These are phyloP conservation scores for Zanthoxylum bungeanum DNA, from an alignment of 345 rosid genomes.

Conservation along the genomic window DNA sequence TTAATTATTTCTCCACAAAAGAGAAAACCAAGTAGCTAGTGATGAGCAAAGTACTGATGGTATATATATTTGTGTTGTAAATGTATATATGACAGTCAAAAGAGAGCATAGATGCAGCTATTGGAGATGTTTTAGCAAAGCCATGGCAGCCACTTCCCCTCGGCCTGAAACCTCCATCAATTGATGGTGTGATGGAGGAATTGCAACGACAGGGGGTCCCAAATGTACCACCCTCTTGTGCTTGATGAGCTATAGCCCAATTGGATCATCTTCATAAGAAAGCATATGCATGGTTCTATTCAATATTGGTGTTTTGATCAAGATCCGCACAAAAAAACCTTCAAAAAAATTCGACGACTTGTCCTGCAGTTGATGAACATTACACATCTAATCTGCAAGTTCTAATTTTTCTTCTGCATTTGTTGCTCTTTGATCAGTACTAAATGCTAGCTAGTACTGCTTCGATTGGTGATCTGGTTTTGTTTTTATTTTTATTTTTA, in stretches of 20 bases:
- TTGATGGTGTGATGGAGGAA: slow-evolving; percentile 61
- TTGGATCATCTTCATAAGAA: background rate
- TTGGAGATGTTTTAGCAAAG: slow-evolving; percentile 70
- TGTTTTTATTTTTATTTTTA: too few species aligned
- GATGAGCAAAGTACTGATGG: background rate
- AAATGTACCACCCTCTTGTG: slow-evolving; percentile 51
- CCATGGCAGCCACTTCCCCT: slow-evolving; percentile 89
- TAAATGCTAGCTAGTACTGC: background rate
- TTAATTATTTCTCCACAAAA: background rate
- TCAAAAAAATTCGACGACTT: slow-evolving; percentile 49
- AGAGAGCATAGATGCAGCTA: slow-evolving; percentile 69
- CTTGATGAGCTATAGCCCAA: slow-evolving; percentile 26
- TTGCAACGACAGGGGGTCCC: slow-evolving; percentile 72
- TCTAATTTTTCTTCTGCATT: background rate
- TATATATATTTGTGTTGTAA: background rate
- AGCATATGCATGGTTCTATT: background rate
- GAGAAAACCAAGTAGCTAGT: background rate
- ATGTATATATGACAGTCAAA: slow-evolving; percentile 37
- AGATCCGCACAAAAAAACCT: background rate
- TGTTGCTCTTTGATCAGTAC: background rate
- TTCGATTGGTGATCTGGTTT: slow-evolving; percentile 10
- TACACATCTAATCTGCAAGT: slow-evolving; percentile 18
- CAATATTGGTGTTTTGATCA: background rate
- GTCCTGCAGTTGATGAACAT: slow-evolving; percentile 19
- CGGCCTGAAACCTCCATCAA: slow-evolving; percentile 69